Percentiles rank a stretch among this genome's conserved stretches.
Conservation (phyloP, 495 filamentous ascomycete species). For the Penicillium alfredii region DNA sequence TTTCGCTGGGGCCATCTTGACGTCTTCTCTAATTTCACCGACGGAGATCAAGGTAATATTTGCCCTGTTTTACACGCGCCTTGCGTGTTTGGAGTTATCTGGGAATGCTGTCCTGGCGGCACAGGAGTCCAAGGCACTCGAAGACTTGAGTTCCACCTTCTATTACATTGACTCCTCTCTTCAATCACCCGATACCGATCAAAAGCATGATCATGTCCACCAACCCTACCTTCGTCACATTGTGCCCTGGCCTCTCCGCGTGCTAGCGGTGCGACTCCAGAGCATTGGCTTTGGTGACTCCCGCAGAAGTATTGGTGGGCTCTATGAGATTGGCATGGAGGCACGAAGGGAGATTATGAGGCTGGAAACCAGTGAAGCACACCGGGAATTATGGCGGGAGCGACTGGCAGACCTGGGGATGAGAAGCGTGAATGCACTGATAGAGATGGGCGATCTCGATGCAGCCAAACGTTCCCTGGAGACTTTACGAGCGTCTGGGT, state of each 20-base stretch:
- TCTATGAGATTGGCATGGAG: constrained; percentile 82
- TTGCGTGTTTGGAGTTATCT: constrained; percentile 73
- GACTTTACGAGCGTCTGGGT: constrained; percentile 30
- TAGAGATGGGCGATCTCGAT: constrained; percentile 86
- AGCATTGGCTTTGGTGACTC: constrained; percentile 78
- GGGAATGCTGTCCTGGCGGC: constrained; percentile 68
- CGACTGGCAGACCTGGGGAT: constrained; percentile 71
- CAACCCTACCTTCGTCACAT: constrained; percentile 43
- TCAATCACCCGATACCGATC: constrained; percentile 19
- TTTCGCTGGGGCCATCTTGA: constrained; percentile 34
- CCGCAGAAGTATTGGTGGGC: constrained; percentile 75
- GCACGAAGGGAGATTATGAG: constrained; percentile 51
- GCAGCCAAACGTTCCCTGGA: constrained; percentile 66
- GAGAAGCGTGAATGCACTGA: constrained; percentile 67
- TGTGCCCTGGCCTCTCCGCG: constrained; percentile 81
- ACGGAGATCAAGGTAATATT: constrained; percentile 63
- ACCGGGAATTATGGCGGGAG: constrained; percentile 56
- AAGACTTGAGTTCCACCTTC: constrained; percentile 65
- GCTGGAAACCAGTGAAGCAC: constrained; percentile 21
- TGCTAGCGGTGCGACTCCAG: constrained; percentile 75
- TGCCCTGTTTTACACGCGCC: constrained; percentile 69
- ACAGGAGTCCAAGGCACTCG: constrained; percentile 76
- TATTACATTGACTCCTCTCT: constrained; percentile 52
- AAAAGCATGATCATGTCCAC: constrained; percentile 31
- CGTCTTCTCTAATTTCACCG: constrained; percentile 42